These are phyloP conservation scores for Mimosa bimucronata DNA, from an alignment of 306 rosid genomes.

Conservation along the genomic window DNA sequence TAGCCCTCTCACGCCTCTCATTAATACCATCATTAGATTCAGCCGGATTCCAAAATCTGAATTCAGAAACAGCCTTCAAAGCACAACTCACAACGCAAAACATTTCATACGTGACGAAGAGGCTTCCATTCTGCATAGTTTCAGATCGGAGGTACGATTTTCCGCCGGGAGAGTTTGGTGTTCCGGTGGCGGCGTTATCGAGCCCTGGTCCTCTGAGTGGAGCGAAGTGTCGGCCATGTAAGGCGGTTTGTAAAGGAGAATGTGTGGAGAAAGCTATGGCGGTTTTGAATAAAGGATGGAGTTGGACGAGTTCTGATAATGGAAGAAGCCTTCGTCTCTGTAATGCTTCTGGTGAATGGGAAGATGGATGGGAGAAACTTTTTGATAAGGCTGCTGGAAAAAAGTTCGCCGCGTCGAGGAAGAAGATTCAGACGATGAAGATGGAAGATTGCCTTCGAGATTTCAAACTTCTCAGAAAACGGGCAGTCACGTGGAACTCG, in stretches of 20 bases:
- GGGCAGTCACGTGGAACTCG: slow-evolving; percentile 54
- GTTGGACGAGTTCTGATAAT: slow-evolving; percentile 77
- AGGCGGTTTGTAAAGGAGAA: slow-evolving; percentile 52
- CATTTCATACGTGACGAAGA: slow-evolving; percentile 41
- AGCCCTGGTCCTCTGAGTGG: slow-evolving; percentile 84
- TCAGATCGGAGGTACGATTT: slow-evolving; percentile 73
- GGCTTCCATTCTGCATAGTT: slow-evolving; percentile 77
- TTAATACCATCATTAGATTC: slow-evolving; percentile 65
- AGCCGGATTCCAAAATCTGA: slow-evolving; percentile 53
- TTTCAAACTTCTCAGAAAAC: slow-evolving; percentile 47
- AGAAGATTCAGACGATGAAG: slow-evolving; percentile 40
- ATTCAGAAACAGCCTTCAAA: slow-evolving; percentile 83
- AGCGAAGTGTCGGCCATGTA: slow-evolving; percentile 82
- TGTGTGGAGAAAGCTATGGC: slow-evolving; percentile 63
- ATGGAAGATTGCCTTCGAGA: slow-evolving; percentile 44
- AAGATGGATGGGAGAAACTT: slow-evolving; percentile 62
- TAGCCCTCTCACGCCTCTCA: slow-evolving; percentile 75
- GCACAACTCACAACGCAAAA: slow-evolving; percentile 65
- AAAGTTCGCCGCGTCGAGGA: slow-evolving; percentile 43
- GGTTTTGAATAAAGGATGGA: slow-evolving; percentile 55
- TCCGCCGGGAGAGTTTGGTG: slow-evolving; percentile 66
- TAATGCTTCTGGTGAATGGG: slow-evolving; percentile 66
- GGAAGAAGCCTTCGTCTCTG: slow-evolving; percentile 66
- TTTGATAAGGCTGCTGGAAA: slow-evolving; percentile 59
- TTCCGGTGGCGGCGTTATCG: slow-evolving; percentile 83